Conservation (phyloP, 2,329 filamentous ascomycete genomes). For the Coniochaeta hoffmannii region DNA sequence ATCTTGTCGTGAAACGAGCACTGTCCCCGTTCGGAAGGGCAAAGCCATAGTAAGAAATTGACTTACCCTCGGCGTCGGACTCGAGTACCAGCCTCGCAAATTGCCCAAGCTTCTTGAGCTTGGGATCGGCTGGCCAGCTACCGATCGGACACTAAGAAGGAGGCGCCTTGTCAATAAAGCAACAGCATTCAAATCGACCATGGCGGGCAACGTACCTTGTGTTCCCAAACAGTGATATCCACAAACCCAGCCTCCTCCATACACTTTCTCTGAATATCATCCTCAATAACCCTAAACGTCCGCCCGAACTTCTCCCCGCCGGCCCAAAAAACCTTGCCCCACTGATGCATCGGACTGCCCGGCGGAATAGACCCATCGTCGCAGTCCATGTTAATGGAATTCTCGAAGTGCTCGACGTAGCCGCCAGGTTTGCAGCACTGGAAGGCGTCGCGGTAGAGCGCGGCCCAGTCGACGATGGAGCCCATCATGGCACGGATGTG, state of each 20-base stretch:
- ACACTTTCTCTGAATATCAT: conserved; percentile 28
- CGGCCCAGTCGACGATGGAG: conserved; percentile 10
- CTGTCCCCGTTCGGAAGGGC: not conserved
- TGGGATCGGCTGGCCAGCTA: conserved; percentile 7
- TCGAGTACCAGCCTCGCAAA: conserved; percentile 5
- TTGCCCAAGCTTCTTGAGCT: conserved; percentile 6
- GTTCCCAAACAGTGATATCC: conserved; percentile 13
- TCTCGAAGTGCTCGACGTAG: conserved; percentile 12
- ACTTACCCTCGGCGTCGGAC: conserved; percentile 8
- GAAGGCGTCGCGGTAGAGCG: conserved; percentile 12
- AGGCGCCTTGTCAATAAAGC: not conserved
- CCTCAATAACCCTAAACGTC: conserved; percentile 13
- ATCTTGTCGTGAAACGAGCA: not conserved
- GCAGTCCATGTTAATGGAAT: conserved; percentile 18
- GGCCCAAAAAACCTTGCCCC: conserved; percentile 23
- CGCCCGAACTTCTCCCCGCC: conserved; percentile 10
- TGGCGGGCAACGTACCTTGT: conserved; percentile 8
- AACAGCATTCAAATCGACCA: not conserved
- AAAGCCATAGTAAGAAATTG: not conserved
- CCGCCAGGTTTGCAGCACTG: conserved; percentile 14
- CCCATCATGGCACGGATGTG: not conserved
- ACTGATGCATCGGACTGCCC: conserved; percentile 26
- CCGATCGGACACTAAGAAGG: conserved; percentile 3
- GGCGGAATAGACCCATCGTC: conserved; percentile 41
- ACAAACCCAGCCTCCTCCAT: conserved; percentile 18